These are phyloP conservation scores for Ophiostoma australiae DNA, from an alignment of 2,329 filamentous ascomycete species.

Conservation along the genomic window DNA sequence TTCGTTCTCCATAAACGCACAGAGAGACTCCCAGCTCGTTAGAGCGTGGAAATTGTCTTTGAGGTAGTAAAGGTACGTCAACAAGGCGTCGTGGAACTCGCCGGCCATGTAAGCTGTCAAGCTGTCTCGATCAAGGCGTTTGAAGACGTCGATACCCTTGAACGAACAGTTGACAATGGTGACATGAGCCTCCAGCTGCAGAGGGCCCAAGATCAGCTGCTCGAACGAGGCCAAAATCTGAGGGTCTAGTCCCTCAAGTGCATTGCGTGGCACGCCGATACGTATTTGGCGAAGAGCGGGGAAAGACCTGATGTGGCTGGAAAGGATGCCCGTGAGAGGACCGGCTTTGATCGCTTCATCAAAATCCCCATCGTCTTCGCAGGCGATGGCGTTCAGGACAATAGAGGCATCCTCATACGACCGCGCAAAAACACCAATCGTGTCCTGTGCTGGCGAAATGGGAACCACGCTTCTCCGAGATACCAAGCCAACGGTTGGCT, in stretches of 20 bases:
- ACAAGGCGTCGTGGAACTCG: conserved; percentile 49
- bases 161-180: conserved; percentile 39
- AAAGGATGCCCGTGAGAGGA: conserved; percentile 48
- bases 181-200: conserved; percentile 52
- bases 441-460: conserved; percentile 60
- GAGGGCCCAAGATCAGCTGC: conserved; percentile 43
- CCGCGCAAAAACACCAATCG: conserved; percentile 59
- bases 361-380: conserved; percentile 58
- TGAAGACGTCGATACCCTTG: conserved; percentile 40
- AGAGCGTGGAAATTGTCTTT: background rate
- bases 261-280: conserved; percentile 60
- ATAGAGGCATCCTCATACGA: conserved; percentile 62
- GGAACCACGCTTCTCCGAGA: conserved; percentile 61
- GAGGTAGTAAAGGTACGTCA: background rate
- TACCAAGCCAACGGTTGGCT: conserved; percentile 62
- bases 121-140: background rate
- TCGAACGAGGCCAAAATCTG: conserved; percentile 49
- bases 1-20: background rate
- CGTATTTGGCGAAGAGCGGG: conserved; percentile 39
- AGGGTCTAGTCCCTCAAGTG: conserved; percentile 37
- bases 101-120: conserved; percentile 32
- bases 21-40: background rate
- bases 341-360: conserved; percentile 52
- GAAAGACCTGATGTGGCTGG: conserved; percentile 38
- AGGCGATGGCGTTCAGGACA: conserved; percentile 59